Conservation (phyloP, 805 yeast genomes). For the Candida michaelii region DNA sequence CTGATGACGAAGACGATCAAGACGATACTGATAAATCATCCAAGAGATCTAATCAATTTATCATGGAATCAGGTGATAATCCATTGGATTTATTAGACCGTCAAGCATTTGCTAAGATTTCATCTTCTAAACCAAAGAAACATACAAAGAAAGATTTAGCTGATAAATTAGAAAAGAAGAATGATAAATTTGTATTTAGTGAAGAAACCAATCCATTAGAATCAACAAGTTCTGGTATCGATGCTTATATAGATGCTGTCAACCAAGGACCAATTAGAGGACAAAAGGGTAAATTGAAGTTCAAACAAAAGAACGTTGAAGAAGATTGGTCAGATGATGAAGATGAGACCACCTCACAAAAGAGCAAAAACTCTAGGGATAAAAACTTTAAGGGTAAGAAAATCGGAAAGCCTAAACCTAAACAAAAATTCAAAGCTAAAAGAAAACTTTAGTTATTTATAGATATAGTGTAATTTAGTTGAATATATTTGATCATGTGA, state of each 20-base stretch:
- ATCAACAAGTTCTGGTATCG: constrained; percentile 59
- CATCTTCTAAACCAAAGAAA: constrained; percentile 80
- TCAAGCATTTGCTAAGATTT: constrained; percentile 80
- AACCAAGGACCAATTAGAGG: constrained; percentile 93
- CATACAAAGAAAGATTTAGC: constrained; percentile 44
- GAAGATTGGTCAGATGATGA: constrained; percentile 48
- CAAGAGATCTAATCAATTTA: constrained; percentile 55
- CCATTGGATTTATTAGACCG: constrained; percentile 91
- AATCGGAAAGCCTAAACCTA: constrained; percentile 39
- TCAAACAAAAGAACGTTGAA: constrained; percentile 60
- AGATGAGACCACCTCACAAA: constrained; percentile 41
- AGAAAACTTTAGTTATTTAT: constrained; percentile 48
- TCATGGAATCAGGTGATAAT: constrained; percentile 69
- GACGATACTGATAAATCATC: constrained; percentile 40
- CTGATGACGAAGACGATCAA: constrained; percentile 55
- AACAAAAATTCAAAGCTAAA: constrained; percentile 55
- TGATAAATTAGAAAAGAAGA: constrained; percentile 46
- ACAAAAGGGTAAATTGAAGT: constrained; percentile 87
- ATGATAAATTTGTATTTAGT: constrained; percentile 69
- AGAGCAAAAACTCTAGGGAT: not conserved
- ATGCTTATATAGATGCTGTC: constrained; percentile 93
- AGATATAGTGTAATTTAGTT: not conserved
- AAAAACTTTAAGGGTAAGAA: constrained; percentile 17
- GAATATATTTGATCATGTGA: too few relatives aligned
- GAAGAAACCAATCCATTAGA: constrained; percentile 53